Evolutionary conservation across 306 rosid species (phyloP).

Genomic region (Cucurbita ficifolia): DNA sequence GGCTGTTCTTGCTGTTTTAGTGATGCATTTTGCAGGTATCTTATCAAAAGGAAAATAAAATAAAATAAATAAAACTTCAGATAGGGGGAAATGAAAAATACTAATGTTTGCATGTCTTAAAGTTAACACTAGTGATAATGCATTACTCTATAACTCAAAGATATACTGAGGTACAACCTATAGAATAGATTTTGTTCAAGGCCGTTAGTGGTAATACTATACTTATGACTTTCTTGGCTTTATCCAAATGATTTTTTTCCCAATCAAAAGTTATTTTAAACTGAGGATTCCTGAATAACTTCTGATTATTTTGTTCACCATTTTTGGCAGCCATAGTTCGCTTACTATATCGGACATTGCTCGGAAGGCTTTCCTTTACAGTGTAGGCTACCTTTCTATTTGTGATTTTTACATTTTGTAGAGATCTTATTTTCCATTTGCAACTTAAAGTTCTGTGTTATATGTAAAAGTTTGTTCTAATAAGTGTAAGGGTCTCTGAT

Average conservation of each 20-base stretch:
- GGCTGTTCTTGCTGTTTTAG: too few relatives aligned
- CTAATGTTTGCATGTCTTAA: neutral
- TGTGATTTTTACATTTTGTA: neutral
- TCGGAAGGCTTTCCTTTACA: slow-evolving; percentile 94
- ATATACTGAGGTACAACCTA: neutral
- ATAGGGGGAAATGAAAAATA: neutral
- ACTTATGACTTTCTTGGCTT: neutral
- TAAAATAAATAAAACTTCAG: neutral
- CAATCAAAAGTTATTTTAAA: neutral
- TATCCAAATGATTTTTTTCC: neutral
- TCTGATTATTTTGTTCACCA: neutral
- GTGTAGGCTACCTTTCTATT: slow-evolving; percentile 44
- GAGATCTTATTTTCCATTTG: neutral
- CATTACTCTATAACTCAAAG: neutral
- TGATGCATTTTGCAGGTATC: neutral
- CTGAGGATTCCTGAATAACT: neutral
- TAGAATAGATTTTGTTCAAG: neutral
- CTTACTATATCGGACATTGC: slow-evolving; percentile 88
- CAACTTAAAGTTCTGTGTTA: neutral
- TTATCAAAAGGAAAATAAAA: too few relatives aligned
- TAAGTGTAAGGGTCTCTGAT: neutral
- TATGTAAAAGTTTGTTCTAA: neutral
- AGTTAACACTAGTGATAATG: neutral
- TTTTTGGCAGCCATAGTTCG: slow-evolving; percentile 47
- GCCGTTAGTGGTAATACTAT: neutral